These are phyloP conservation scores for Basipetospora chlamydospora DNA, from an alignment of 2,329 filamentous ascomycete genomes.

Conservation along the genomic window DNA sequence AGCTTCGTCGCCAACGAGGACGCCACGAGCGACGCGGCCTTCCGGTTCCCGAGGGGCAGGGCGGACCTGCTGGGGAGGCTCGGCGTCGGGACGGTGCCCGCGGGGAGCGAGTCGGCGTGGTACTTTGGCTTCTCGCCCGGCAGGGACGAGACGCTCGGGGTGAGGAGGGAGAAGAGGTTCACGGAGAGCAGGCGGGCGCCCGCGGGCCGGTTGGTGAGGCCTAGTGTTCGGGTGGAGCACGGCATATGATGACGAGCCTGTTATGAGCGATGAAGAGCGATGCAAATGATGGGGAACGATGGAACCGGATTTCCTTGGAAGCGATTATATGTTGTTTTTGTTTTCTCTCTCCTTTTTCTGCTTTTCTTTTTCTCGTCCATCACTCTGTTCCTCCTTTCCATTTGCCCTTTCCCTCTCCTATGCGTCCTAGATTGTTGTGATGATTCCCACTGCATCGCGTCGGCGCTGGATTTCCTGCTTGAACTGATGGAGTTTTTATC, in stretches of 20 bases:
- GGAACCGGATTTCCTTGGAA: too few relatives aligned
- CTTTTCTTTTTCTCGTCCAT: not conserved
- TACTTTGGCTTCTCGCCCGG: slow-evolving; percentile 28
- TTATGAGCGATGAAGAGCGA: too few relatives aligned
- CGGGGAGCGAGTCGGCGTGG: slow-evolving; percentile 31
- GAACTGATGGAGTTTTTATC: too few relatives aligned
- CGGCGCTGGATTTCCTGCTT: too few relatives aligned
- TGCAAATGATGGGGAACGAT: too few relatives aligned
- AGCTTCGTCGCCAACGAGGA: slow-evolving; percentile 63
- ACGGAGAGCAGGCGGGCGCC: slow-evolving; percentile 22
- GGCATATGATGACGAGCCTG: too few relatives aligned
- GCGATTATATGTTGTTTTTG: not conserved
- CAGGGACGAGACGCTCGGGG: slow-evolving; percentile 26
- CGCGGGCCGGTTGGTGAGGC: slow-evolving; percentile 11
- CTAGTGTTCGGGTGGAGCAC: slow-evolving; percentile 5
- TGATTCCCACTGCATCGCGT: too few relatives aligned
- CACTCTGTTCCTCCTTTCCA: too few relatives aligned
- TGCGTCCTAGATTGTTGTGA: too few relatives aligned
- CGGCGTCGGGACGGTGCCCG: slow-evolving; percentile 33
- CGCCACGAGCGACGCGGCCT: slow-evolving; percentile 56
- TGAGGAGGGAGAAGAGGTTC: slow-evolving; percentile 28
- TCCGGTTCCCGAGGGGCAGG: slow-evolving; percentile 53
- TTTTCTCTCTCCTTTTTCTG: slow-evolving; percentile 2
- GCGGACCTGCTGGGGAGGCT: slow-evolving; percentile 55
- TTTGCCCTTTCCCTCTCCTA: too few relatives aligned